Percentiles rank a stretch among this genome's conserved stretches.
Evolutionary conservation across 441 rosid genomes (phyloP).

Genomic region (Arabidopsis hybrid): DNA sequence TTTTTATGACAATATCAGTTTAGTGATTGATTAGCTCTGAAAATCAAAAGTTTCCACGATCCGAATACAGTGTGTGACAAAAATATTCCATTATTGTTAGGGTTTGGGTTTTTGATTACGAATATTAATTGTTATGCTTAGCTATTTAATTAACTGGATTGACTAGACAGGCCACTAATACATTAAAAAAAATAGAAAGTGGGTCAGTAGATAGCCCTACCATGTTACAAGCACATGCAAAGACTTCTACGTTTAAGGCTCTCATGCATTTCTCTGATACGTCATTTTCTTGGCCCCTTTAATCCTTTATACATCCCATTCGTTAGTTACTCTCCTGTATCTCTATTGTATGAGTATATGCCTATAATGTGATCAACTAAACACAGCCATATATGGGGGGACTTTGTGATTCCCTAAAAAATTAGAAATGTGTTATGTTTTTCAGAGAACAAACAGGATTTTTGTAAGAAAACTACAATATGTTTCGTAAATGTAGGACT

Average conservation of each 20-base stretch:
- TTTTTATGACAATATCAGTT: neutral
- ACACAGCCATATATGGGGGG: neutral
- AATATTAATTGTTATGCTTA: neutral
- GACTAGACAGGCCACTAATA: slow-evolving; percentile 13
- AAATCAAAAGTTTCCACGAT: neutral
- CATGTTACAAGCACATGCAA: slow-evolving; percentile 46
- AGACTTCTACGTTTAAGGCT: slow-evolving; percentile 32
- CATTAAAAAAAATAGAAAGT: neutral
- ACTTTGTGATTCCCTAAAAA: slow-evolving; percentile 19
- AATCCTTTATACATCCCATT: slow-evolving; percentile 21
- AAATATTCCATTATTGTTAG: neutral
- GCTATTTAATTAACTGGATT: slow-evolving; percentile 22
- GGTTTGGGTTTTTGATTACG: neutral
- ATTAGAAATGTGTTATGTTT: neutral
- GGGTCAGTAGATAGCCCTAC: slow-evolving; percentile 33
- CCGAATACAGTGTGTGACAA: neutral
- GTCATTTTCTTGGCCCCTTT: slow-evolving; percentile 38
- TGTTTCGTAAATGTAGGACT: neutral
- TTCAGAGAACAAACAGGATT: neutral
- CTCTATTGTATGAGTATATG: neutral
- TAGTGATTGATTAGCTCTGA: neutral
- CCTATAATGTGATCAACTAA: slow-evolving; percentile 24
- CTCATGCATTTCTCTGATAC: slow-evolving; percentile 37
- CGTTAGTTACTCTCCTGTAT: slow-evolving; percentile 8
- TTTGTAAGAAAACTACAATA: neutral